phyloP scores from a whole-genome alignment of 495 filamentous ascomycete species.

The Hapsidospora chrysogenum region DNA sequence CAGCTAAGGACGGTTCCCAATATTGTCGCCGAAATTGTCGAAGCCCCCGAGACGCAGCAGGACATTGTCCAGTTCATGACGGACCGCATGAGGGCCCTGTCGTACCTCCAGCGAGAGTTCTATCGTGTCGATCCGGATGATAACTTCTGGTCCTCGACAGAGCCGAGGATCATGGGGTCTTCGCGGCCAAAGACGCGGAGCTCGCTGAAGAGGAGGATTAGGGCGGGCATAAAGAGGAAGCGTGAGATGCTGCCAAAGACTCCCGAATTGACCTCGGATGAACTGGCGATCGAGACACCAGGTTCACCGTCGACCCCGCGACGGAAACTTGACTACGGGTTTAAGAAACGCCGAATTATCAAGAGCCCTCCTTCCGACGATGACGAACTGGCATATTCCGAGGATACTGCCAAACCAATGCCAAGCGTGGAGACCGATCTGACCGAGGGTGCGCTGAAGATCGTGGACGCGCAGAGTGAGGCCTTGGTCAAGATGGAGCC shows the following conservation, averaged over 20 bases:
- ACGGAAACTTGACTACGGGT: too few species aligned
- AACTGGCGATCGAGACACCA: not conserved
- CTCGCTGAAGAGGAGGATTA: not conserved
- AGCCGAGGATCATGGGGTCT: not conserved
- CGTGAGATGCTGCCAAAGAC: not conserved
- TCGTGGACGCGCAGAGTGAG: too few species aligned
- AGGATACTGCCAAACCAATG: not conserved
- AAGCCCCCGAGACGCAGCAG: not conserved
- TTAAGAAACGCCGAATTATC: not conserved
- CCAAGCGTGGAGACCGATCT: not conserved
- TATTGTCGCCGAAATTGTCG: constrained; percentile 1
- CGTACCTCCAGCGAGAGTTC: not conserved
- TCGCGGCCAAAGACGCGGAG: too few species aligned
- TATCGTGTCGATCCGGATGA: not conserved
- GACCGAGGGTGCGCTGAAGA: not conserved
- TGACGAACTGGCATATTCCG: not conserved
- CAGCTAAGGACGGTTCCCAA: not conserved
- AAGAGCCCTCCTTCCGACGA: not conserved
- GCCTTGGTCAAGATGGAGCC: not conserved
- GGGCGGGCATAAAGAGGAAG: too few species aligned
- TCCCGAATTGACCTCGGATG: not conserved
- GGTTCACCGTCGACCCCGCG: too few species aligned
- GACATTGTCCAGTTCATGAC: not conserved
- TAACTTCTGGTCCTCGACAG: not conserved
- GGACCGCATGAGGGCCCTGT: not conserved